phyloP scores from a whole-genome alignment of 2,329 filamentous ascomycete species.

The Alternaria alternata region DNA sequence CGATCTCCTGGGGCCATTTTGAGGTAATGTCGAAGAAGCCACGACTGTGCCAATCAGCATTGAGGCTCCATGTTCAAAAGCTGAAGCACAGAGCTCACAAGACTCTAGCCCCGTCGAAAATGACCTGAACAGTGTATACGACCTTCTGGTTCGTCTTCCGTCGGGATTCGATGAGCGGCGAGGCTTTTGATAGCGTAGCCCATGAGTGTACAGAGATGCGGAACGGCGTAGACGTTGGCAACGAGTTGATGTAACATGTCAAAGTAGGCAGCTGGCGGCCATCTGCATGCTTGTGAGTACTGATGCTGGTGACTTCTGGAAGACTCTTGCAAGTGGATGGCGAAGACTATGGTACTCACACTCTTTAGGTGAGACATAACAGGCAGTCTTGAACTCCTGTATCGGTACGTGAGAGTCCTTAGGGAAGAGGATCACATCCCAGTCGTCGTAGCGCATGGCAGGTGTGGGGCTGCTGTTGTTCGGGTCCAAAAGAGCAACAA shows the following conservation, averaged over 20 bases:
- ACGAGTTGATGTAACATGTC: slow-evolving; percentile 41
- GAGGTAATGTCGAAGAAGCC: slow-evolving; percentile 36
- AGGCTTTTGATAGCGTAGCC: slow-evolving; percentile 34
- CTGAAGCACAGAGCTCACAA: slow-evolving; percentile 33
- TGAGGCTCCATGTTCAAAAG: slow-evolving; percentile 19
- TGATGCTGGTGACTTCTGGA: neutral
- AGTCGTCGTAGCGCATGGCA: slow-evolving; percentile 83
- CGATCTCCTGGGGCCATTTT: slow-evolving; percentile 45
- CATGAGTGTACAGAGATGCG: slow-evolving; percentile 49
- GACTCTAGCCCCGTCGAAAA: slow-evolving; percentile 39
- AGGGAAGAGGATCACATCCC: slow-evolving; percentile 86
- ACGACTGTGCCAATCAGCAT: slow-evolving; percentile 36
- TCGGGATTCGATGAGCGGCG: slow-evolving; percentile 36
- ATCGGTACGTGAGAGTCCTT: slow-evolving; percentile 71
- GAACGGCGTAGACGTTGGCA: slow-evolving; percentile 39
- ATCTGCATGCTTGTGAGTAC: slow-evolving; percentile 28
- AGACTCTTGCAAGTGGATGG: neutral
- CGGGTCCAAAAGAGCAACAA: slow-evolving; percentile 28
- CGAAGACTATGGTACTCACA: slow-evolving; percentile 25
- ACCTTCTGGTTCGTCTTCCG: slow-evolving; percentile 35
- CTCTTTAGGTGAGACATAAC: slow-evolving; percentile 68
- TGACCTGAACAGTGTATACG: slow-evolving; percentile 39
- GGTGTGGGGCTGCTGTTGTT: slow-evolving; percentile 26
- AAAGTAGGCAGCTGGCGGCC: slow-evolving; percentile 40
- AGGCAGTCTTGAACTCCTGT: slow-evolving; percentile 83